A percentile compares a stretch with the other conserved stretches of the same genome.
Conservation (phyloP, 192 early-diverging fungal genomes). For the Backusella mclennaniae region DNA sequence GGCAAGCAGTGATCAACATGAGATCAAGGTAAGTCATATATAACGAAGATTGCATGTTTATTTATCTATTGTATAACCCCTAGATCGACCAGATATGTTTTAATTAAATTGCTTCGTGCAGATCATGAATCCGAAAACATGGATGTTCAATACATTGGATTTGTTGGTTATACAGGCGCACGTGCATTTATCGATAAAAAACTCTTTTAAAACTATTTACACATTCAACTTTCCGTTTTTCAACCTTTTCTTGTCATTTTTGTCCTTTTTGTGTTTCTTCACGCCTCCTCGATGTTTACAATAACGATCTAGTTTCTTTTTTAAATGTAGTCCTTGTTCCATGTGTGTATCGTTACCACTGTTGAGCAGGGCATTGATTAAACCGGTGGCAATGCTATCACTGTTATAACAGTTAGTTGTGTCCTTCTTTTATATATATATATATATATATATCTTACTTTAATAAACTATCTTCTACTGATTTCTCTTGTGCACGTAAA, state of each 20-base stretch:
- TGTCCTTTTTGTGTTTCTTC: not conserved
- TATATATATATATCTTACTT: slow-evolving; percentile 3
- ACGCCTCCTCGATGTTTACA: not conserved
- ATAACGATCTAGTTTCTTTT: not conserved
- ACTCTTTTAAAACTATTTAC: not conserved
- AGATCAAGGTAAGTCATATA: slow-evolving; percentile 5
- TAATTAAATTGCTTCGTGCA: slow-evolving; percentile 48
- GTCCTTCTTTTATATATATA: not conserved
- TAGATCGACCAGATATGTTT: slow-evolving; percentile 47
- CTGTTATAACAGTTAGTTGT: not conserved
- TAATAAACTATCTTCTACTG: not conserved
- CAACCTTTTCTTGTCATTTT: not conserved
- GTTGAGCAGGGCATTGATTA: slow-evolving; percentile 11
- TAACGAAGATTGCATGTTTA: not conserved
- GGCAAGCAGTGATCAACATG: slow-evolving; percentile 17
- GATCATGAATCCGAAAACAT: slow-evolving; percentile 47
- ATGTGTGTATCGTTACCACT: slow-evolving; percentile 1
- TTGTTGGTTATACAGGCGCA: slow-evolving; percentile 42
- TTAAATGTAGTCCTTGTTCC: not conserved
- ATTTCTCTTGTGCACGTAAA: slow-evolving; percentile 13
- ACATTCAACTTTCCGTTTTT: not conserved
- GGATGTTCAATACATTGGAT: slow-evolving; percentile 55
- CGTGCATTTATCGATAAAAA: slow-evolving; percentile 19
- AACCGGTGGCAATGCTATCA: slow-evolving; percentile 11
- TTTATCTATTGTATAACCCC: not conserved